A percentile compares a stretch with the other conserved stretches of the same genome.
These are phyloP conservation scores for Endocalyx cinctus DNA, from an alignment of 2,329 filamentous ascomycete species.

Conservation along the genomic window DNA sequence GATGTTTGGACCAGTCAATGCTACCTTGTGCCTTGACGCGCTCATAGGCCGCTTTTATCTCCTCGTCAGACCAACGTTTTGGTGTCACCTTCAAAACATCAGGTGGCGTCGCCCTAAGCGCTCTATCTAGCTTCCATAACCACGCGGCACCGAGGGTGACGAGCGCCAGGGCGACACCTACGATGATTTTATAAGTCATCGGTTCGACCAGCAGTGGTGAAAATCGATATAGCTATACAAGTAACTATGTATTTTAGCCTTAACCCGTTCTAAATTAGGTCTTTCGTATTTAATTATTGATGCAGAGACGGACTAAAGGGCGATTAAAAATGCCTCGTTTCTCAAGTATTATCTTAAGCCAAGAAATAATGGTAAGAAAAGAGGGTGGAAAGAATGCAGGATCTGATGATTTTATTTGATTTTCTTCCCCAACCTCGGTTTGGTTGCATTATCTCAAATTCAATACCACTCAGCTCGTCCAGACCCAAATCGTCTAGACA, in stretches of 20 bases:
- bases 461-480: too few species aligned
- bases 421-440: too few species aligned
- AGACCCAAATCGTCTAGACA: too few species aligned
- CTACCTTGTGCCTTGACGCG: conserved; percentile 24
- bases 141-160: conserved; percentile 16
- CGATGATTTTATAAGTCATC: conserved; percentile 4
- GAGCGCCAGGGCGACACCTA: conserved; percentile 11
- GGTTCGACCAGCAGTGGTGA: neutral
- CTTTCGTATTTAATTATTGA: too few species aligned
- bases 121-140: conserved; percentile 27
- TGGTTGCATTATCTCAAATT: too few species aligned
- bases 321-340: too few species aligned
- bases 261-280: neutral
- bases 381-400: too few species aligned
- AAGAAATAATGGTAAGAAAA: too few species aligned
- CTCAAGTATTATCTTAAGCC: too few species aligned
- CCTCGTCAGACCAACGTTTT: conserved; percentile 26
- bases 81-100: conserved; percentile 21
- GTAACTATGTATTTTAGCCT: neutral
- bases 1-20: conserved; percentile 23
- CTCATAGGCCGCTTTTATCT: conserved; percentile 26
- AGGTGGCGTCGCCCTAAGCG: conserved; percentile 26
- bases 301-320: too few species aligned
- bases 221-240: neutral
- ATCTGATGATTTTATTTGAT: too few species aligned